Evolutionary conservation across 2,329 filamentous ascomycete species (phyloP).

Genomic region (Didymella pinodella): DNA sequence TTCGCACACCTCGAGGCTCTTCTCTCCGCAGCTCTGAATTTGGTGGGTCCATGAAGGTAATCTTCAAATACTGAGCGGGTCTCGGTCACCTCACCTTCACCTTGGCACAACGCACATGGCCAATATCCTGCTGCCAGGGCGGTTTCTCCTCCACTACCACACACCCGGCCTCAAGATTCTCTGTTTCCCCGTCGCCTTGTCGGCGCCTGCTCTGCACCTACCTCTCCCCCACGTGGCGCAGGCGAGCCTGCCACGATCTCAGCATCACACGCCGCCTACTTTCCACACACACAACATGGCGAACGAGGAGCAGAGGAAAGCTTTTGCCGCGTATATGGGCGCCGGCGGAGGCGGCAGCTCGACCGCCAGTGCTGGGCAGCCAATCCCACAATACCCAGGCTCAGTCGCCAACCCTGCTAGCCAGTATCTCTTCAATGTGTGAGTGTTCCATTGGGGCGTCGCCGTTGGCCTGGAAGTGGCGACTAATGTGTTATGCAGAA

Average conservation of each 20-base stretch:
- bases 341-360: slow-evolving; percentile 19
- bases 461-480: neutral
- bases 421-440: slow-evolving; percentile 42
- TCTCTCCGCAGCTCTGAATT: neutral
- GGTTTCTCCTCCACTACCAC: neutral
- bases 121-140: neutral
- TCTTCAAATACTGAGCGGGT: neutral
- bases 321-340: slow-evolving; percentile 45
- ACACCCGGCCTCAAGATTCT: neutral
- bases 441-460: slow-evolving; percentile 15
- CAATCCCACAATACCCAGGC: slow-evolving; percentile 31
- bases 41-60: neutral
- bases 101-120: neutral
- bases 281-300: slow-evolving; percentile 35
- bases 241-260: slow-evolving; percentile 23
- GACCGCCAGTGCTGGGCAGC: slow-evolving; percentile 23
- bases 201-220: slow-evolving; percentile 3
- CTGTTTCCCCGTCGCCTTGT: neutral
- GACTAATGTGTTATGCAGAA: slow-evolving; percentile 26
- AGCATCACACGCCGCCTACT: slow-evolving; percentile 19
- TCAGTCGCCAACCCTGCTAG: slow-evolving; percentile 27
- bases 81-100: slow-evolving; percentile 12
- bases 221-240: slow-evolving; percentile 7
- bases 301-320: slow-evolving; percentile 42
- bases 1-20: neutral